These are phyloP conservation scores for Globisporangium rhizosaccharum DNA, from an alignment of 352 stramenopile genomes.

Conservation along the genomic window DNA sequence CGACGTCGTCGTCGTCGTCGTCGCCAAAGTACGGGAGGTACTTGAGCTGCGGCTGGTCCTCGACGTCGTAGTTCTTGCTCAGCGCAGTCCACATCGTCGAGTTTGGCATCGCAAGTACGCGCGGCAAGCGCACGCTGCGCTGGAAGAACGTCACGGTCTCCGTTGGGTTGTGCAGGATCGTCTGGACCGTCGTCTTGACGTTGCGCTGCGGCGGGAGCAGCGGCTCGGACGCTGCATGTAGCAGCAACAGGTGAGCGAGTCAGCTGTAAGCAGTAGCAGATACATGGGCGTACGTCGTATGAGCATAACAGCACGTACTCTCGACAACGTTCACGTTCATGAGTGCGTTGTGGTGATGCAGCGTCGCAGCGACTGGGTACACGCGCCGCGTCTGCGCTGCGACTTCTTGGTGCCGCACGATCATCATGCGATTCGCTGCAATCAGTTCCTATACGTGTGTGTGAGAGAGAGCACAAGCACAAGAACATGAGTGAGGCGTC, in stretches of 20 bases:
- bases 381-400: conserved; percentile 17
- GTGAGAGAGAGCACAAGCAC: background rate
- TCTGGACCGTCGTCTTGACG: conserved; percentile 21
- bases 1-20: conserved; percentile 81
- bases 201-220: conserved; percentile 15
- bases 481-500: background rate
- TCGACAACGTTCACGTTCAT: conserved; percentile 35
- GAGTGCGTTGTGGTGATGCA: conserved; percentile 28
- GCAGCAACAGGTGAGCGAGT: background rate
- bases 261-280: background rate
- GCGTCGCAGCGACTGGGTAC: conserved; percentile 22
- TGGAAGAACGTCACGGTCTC: conserved; percentile 26
- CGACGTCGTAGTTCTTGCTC: conserved; percentile 76
- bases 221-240: conserved; percentile 37
- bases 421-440: conserved; percentile 51
- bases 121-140: conserved; percentile 40
- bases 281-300: background rate
- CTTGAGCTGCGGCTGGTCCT: conserved; percentile 82
- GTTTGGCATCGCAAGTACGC: conserved; percentile 39
- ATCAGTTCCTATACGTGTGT: conserved; percentile 34
- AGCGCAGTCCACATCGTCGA: conserved; percentile 78
- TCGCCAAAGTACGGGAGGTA: conserved; percentile 69
- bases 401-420: conserved; percentile 25
- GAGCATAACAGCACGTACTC: conserved; percentile 29
- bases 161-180: conserved; percentile 17